Percentiles rank a stretch among this genome's conserved stretches.
Evolutionary conservation across 2,329 filamentous ascomycete species (phyloP).

Genomic region (Neofusicoccum sp.): DNA sequence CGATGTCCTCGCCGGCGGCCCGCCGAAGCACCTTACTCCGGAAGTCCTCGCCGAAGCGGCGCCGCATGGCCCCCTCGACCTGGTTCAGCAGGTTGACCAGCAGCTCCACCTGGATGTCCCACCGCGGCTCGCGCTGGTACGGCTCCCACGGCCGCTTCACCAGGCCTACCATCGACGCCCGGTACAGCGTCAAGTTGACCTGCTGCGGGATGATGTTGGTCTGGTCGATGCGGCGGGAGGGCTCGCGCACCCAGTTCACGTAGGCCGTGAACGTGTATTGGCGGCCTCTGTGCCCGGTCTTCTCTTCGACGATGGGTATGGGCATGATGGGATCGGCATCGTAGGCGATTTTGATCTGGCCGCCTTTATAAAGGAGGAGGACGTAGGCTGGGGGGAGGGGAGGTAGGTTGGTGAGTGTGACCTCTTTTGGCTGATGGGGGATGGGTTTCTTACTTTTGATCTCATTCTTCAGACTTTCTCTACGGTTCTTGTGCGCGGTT

Average conservation of each 20-base stretch:
- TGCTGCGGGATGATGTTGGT: background rate
- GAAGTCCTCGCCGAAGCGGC: background rate
- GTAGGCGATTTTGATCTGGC: too few relatives aligned
- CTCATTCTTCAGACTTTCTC: background rate
- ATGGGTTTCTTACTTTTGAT: background rate
- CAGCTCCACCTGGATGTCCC: background rate
- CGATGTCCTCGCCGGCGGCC: background rate
- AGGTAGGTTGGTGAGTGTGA: too few relatives aligned
- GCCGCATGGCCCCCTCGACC: background rate
- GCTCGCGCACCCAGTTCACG: too few relatives aligned
- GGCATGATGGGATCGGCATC: too few relatives aligned
- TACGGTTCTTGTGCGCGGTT: background rate
- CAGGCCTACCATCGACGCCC: background rate
- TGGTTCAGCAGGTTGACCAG: background rate
- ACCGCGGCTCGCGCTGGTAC: slow-evolving; percentile 8
- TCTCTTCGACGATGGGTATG: too few relatives aligned
- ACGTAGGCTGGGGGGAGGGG: too few relatives aligned
- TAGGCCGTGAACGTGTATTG: too few relatives aligned
- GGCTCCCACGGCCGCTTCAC: slow-evolving; percentile 2
- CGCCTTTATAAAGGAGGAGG: too few relatives aligned
- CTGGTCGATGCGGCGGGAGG: too few relatives aligned
- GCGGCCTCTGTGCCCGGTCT: too few relatives aligned
- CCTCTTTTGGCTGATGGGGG: too few relatives aligned
- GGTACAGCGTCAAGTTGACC: background rate
- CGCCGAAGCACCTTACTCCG: background rate